A percentile compares a stretch with the other conserved stretches of the same genome.
phyloP scores from a whole-genome alignment of 495 filamentous ascomycete species.

The Penicillium ochrochloron region DNA sequence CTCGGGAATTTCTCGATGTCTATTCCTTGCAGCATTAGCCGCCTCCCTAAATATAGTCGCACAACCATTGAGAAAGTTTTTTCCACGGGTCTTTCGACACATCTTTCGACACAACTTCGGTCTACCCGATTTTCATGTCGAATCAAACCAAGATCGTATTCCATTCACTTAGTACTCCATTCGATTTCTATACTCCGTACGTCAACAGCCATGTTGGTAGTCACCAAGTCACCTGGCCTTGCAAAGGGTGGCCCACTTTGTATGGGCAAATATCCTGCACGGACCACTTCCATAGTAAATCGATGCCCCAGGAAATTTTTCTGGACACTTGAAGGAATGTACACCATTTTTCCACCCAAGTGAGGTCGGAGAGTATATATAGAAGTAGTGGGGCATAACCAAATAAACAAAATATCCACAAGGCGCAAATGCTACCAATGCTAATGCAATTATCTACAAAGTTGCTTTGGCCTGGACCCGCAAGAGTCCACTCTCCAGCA shows the following conservation, averaged over 20 bases:
- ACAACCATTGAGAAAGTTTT: too few relatives aligned
- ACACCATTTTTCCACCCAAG: neutral
- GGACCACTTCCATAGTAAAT: constrained; percentile 17
- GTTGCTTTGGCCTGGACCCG: constrained; percentile 31
- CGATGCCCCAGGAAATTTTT: constrained; percentile 8
- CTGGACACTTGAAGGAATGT: constrained; percentile 8
- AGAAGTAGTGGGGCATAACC: constrained; percentile 1
- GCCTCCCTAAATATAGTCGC: too few relatives aligned
- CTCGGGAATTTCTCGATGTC: too few relatives aligned
- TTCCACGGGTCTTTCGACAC: too few relatives aligned
- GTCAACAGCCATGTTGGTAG: too few relatives aligned
- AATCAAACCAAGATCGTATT: too few relatives aligned
- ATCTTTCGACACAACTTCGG: too few relatives aligned
- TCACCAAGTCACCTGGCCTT: neutral
- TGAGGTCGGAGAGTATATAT: constrained; percentile 16
- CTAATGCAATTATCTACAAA: constrained; percentile 25
- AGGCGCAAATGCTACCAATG: neutral
- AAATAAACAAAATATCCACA: constrained; percentile 6
- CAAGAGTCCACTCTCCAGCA: constrained; percentile 35
- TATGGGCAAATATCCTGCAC: constrained; percentile 11
- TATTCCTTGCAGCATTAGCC: too few relatives aligned
- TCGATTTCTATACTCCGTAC: too few relatives aligned
- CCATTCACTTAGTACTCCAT: too few relatives aligned
- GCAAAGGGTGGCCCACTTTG: constrained; percentile 9
- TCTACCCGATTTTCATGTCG: too few relatives aligned